Percentiles rank a stretch among this genome's conserved stretches.
phyloP scores from a whole-genome alignment of 129 eudicot species.

The Silybum marianum region DNA sequence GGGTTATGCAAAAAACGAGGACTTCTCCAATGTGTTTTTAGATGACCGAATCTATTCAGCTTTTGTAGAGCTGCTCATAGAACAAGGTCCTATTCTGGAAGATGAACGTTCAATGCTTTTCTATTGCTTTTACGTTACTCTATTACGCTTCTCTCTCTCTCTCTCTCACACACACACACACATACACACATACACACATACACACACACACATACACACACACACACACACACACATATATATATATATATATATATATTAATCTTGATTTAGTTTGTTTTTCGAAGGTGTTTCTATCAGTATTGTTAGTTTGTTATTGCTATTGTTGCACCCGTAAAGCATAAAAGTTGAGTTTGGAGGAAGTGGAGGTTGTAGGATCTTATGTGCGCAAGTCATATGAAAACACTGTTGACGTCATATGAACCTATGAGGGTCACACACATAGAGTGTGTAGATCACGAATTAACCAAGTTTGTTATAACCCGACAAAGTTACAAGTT shows the following conservation, averaged over 20 bases:
- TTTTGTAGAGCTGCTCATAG: conserved; percentile 93
- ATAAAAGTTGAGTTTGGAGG: conserved; percentile 93
- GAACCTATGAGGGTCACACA: no score
- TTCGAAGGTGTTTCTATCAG: conserved; percentile 66
- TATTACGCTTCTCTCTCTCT: not conserved
- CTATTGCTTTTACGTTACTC: not conserved
- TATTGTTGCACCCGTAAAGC: conserved; percentile 98
- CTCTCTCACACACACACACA: no score
- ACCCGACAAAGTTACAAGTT: no score
- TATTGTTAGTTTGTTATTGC: conserved; percentile 94
- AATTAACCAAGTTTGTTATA: no score
- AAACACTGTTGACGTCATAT: no score
- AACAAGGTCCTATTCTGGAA: conserved; percentile 96
- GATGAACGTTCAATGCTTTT: conserved; percentile 57
- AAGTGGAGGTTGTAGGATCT: no score
- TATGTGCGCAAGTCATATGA: no score
- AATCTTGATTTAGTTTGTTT: not conserved
- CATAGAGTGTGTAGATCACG: no score
- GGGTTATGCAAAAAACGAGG: conserved; percentile 63
- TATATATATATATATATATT: not conserved
- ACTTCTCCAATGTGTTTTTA: conserved; percentile 57
- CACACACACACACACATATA: no score
- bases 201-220: no score
- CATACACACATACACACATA: no score
- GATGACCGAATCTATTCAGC: conserved; percentile 67